Evolutionary conservation across 345 rosid genomes (phyloP).

Genomic region (Gossypium ekmanianum): DNA sequence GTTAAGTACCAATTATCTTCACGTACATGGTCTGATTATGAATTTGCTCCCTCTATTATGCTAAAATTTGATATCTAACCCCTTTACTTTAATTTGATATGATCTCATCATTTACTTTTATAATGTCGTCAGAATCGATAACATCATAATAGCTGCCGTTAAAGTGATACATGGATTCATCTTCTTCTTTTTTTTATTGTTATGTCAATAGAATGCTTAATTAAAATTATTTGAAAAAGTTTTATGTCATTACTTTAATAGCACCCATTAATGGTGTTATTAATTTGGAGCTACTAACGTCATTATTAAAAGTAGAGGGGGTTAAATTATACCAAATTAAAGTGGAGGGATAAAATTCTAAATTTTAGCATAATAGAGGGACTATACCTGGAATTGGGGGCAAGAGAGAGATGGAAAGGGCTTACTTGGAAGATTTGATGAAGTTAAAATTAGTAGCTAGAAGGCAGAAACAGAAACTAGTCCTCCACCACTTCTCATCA

Average conservation of each 20-base stretch:
- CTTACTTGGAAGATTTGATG: neutral
- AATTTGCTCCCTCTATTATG: neutral
- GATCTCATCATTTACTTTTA: too few relatives aligned
- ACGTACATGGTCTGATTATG: neutral
- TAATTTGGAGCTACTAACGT: neutral
- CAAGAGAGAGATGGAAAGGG: too few relatives aligned
- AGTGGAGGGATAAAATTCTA: too few relatives aligned
- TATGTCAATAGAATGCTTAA: too few relatives aligned
- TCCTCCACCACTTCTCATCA: constrained; percentile 11
- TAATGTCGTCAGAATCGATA: too few relatives aligned
- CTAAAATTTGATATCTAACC: neutral
- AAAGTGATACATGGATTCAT: too few relatives aligned
- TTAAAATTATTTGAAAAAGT: too few relatives aligned
- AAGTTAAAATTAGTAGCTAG: neutral
- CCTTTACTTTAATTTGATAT: neutral
- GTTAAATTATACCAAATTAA: too few relatives aligned
- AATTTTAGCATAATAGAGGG: neutral
- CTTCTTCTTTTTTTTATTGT: too few relatives aligned
- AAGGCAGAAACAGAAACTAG: neutral
- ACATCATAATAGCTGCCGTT: too few relatives aligned
- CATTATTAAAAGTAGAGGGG: too few relatives aligned
- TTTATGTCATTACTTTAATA: neutral
- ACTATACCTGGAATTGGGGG: neutral
- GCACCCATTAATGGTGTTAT: neutral
- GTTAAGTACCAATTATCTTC: neutral